Conservation (phyloP, 192 early-diverging fungal genomes). For the Podila clonocystis region DNA sequence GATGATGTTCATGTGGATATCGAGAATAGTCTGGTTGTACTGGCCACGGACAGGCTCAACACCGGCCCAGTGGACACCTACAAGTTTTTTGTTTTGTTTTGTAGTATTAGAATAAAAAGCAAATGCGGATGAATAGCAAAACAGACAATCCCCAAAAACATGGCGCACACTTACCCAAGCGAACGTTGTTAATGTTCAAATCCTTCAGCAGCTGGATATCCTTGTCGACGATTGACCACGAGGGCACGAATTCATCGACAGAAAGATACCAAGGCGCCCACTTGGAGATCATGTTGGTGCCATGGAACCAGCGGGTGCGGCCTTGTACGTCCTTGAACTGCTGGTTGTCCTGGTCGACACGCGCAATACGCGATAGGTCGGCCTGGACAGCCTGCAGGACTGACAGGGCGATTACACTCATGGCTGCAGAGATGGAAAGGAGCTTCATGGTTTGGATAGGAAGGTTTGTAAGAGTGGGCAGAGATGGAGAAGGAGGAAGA, state of each 20-base stretch:
- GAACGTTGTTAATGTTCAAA: slow-evolving; percentile 31
- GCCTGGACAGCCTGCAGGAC: slow-evolving; percentile 8
- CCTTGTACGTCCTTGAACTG: slow-evolving; percentile 58
- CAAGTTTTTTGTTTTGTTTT: slow-evolving; percentile 9
- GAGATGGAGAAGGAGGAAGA: background rate
- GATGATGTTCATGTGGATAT: slow-evolving; percentile 59
- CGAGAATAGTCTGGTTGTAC: slow-evolving; percentile 67
- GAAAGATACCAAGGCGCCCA: slow-evolving; percentile 55
- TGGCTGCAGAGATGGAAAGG: slow-evolving; percentile 21
- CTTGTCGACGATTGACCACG: slow-evolving; percentile 55
- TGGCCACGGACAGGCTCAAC: slow-evolving; percentile 67
- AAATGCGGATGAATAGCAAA: no score
- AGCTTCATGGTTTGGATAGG: slow-evolving; percentile 15
- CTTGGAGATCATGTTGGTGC: slow-evolving; percentile 68
- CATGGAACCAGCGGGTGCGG: slow-evolving; percentile 64
- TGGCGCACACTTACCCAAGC: no score
- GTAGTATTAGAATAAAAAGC: no score
- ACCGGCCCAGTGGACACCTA: slow-evolving; percentile 70
- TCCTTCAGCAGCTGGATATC: slow-evolving; percentile 51
- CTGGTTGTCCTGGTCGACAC: slow-evolving; percentile 51
- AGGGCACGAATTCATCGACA: slow-evolving; percentile 52
- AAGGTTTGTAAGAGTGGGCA: background rate
- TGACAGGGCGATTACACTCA: slow-evolving; percentile 9
- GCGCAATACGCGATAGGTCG: slow-evolving; percentile 53
- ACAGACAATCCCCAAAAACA: no score